These are phyloP conservation scores for Aspergillus sp. DNA, from an alignment of 2,329 filamentous ascomycete genomes.

Conservation along the genomic window DNA sequence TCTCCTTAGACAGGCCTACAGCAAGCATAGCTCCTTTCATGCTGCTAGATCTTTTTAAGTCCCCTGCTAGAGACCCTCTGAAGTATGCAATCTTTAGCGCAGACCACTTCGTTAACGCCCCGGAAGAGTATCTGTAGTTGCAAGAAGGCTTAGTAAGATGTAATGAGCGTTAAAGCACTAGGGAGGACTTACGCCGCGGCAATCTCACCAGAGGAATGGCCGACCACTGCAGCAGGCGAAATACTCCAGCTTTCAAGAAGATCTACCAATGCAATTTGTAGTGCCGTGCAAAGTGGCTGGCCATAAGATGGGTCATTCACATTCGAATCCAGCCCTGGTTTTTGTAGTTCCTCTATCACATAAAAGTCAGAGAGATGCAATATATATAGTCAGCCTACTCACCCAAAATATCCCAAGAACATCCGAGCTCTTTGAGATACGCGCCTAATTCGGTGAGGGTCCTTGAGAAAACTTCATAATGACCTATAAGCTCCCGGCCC, in stretches of 20 bases:
- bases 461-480: constrained; percentile 18
- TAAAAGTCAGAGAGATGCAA: not conserved
- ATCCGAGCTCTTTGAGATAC: constrained; percentile 18
- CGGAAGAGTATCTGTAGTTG: not conserved
- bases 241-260: constrained; percentile 7
- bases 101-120: constrained; percentile 2
- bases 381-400: not conserved
- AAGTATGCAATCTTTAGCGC: constrained; percentile 17
- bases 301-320: constrained; percentile 2
- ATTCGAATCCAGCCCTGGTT: constrained; percentile 4
- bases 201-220: constrained; percentile 17
- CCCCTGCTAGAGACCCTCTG: constrained; percentile 9
- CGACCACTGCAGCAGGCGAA: constrained; percentile 1
- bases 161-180: not conserved
- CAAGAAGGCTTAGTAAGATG: not conserved
- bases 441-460: constrained; percentile 11
- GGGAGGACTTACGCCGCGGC: constrained; percentile 7
- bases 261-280: constrained; percentile 13
- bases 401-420: constrained; percentile 12
- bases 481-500: constrained; percentile 25
- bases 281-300: constrained; percentile 9
- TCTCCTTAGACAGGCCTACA: constrained; percentile 19
- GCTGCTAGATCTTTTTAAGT: not conserved
- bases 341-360: constrained; percentile 18
- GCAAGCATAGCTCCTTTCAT: constrained; percentile 22